Evolutionary conservation across 2,329 filamentous ascomycete species (phyloP).

Genomic region (Sporothrix curviconia): DNA sequence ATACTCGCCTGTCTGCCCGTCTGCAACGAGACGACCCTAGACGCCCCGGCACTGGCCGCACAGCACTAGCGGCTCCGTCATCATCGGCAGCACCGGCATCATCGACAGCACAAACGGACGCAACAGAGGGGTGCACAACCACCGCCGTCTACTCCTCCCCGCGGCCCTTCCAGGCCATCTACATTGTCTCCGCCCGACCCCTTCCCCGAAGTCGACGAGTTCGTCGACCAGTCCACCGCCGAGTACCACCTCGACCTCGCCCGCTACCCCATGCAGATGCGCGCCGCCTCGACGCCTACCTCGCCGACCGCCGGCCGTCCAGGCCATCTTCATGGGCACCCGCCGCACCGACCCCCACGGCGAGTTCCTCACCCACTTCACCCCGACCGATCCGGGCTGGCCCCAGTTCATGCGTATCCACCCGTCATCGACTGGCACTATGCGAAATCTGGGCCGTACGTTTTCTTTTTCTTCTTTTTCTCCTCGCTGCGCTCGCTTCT

Average conservation of each 20-base stretch:
- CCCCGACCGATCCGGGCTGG: slow-evolving; percentile 84
- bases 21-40: slow-evolving; percentile 15
- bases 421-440: slow-evolving; percentile 97
- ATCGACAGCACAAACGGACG: not conserved
- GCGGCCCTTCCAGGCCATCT: slow-evolving; percentile 65
- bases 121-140: slow-evolving; percentile 5
- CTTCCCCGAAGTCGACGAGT: slow-evolving; percentile 78
- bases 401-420: slow-evolving; percentile 88
- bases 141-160: slow-evolving; percentile 30
- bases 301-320: slow-evolving; percentile 57
- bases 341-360: slow-evolving; percentile 89
- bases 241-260: slow-evolving; percentile 70
- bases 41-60: too few species aligned
- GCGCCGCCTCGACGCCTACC: slow-evolving; percentile 73
- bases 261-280: slow-evolving; percentile 73
- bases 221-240: slow-evolving; percentile 61
- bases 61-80: too few species aligned
- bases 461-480: not conserved
- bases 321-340: slow-evolving; percentile 81
- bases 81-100: slow-evolving; percentile 10
- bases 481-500: not conserved
- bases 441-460: slow-evolving; percentile 85
- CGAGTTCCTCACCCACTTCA: slow-evolving; percentile 69
- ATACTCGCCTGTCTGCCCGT: slow-evolving; percentile 61
- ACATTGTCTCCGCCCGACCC: slow-evolving; percentile 80